A percentile compares a stretch with the other conserved stretches of the same genome.
These are phyloP conservation scores for Tricholoma sp. DNA, from an alignment of 768 basidiomycete species.

Conservation along the genomic window DNA sequence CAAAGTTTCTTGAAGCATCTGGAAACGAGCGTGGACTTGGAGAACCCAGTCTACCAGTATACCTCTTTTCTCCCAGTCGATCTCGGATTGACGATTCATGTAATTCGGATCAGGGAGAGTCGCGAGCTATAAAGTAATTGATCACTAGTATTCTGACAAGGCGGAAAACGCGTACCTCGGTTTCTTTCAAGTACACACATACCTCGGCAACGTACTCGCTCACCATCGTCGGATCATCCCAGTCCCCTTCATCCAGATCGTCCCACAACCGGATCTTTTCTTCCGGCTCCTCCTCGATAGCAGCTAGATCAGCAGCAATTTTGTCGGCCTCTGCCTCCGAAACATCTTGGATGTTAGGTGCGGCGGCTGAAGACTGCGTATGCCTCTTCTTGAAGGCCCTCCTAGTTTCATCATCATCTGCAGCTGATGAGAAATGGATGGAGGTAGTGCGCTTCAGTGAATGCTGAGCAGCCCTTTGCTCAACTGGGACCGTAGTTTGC, in stretches of 20 bases:
- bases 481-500: background rate
- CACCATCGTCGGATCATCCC: slow-evolving; percentile 87
- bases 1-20: slow-evolving; percentile 83
- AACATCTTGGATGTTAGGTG: slow-evolving; percentile 24
- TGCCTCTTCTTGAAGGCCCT: slow-evolving; percentile 61
- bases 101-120: slow-evolving; percentile 82
- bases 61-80: slow-evolving; percentile 87
- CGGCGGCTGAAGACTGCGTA: slow-evolving; percentile 37
- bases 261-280: slow-evolving; percentile 59
- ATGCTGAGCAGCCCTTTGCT: background rate
- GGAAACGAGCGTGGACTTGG: slow-evolving; percentile 85
- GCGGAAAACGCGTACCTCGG: slow-evolving; percentile 54
- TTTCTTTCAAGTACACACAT: slow-evolving; percentile 76
- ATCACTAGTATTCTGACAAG: slow-evolving; percentile 1
- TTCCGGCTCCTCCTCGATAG: slow-evolving; percentile 23
- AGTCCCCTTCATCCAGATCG: slow-evolving; percentile 85
- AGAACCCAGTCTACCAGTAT: slow-evolving; percentile 92
- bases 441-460: background rate
- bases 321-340: slow-evolving; percentile 33
- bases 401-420: slow-evolving; percentile 39
- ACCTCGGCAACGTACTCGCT: slow-evolving; percentile 89
- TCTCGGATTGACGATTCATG: slow-evolving; percentile 77
- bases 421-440: slow-evolving; percentile 5
- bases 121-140: slow-evolving; percentile 39
- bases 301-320: slow-evolving; percentile 34